Evolutionary conservation across 2,329 filamentous ascomycete species (phyloP).

Genomic region (Penicillium paneum): DNA sequence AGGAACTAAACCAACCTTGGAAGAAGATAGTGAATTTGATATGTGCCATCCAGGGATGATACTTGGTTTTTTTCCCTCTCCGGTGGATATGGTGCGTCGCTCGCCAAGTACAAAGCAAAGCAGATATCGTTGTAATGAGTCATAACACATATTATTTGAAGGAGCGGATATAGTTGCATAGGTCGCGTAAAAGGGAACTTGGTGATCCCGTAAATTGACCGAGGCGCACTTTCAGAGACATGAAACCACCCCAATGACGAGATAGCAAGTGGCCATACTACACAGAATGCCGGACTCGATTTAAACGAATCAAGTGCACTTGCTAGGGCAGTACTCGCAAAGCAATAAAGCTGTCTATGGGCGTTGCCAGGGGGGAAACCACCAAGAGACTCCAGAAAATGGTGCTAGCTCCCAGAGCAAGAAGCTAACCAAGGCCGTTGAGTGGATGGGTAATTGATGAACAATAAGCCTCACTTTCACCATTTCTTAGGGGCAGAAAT

Average conservation of each 20-base stretch:
- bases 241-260: background rate
- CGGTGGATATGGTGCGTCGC: background rate
- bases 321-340: background rate
- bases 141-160: background rate
- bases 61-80: background rate
- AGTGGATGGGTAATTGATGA: background rate
- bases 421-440: too few species aligned
- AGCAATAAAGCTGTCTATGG: background rate
- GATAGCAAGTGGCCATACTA: background rate
- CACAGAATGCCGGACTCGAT: background rate
- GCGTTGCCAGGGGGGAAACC: background rate
- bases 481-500: slow-evolving; percentile 50
- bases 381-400: background rate
- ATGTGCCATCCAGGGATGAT: background rate
- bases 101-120: background rate
- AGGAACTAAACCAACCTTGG: background rate
- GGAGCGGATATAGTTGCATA: background rate
- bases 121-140: background rate
- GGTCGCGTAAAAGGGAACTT: background rate
- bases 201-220: background rate
- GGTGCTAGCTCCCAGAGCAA: background rate
- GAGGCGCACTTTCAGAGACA: background rate
- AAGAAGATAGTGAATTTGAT: background rate
- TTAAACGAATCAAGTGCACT: background rate
- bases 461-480: slow-evolving; percentile 22